Evolutionary conservation across 2,329 filamentous ascomycete species (phyloP), one percentile per base, ranked within the genome.

Genomic region (Lecanicillium sp.): DNA sequence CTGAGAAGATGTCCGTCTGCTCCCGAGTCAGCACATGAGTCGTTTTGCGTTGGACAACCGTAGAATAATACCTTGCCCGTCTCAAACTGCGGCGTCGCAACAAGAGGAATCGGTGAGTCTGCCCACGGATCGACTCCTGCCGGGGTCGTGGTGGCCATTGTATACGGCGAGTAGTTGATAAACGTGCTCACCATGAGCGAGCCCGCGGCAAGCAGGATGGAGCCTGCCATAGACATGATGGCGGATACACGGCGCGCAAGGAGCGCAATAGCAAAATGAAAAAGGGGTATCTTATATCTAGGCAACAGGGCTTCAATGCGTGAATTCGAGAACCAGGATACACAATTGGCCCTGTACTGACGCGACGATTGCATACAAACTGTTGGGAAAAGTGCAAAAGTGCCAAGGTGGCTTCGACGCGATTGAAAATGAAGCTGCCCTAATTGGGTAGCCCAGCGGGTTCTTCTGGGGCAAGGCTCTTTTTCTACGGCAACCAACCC

Each of bases 1-100:
- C 66, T 2, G 71, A 75, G 55, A 78, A 79, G 46, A 76, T 62
- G 49, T 79, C 73, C 28, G 68, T 70, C 68, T 74, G 43, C 16
- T 12, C 20, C 7, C 8, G 9, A 9, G 14, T 25, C 22, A 25
- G 22, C 22, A 16, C 17, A 8, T 33, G 18, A 17, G 14, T 18
- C 14, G 20, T 36, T n/a, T 7, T 14, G 18, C 22, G 6, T 25
- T 6, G 22, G 22, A 25, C 11, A 25, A 11, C 7, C 6, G 22
- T 4, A 31, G 35, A n/a, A 15, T 29, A 13, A 39, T 43, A 71
- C 70, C 63, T 71, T 71, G 43, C 68, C 65, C 3, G 69, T 72
- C 49, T 64, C 60, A 45, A 63, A 71, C 43, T 71, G 66, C 14
- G 73, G 73, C 39, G 73, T 78, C 3, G 59, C 56, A 32, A 78